phyloP scores from a whole-genome alignment of 352 stramenopile species.

The Thalassiosira mediterranea region DNA sequence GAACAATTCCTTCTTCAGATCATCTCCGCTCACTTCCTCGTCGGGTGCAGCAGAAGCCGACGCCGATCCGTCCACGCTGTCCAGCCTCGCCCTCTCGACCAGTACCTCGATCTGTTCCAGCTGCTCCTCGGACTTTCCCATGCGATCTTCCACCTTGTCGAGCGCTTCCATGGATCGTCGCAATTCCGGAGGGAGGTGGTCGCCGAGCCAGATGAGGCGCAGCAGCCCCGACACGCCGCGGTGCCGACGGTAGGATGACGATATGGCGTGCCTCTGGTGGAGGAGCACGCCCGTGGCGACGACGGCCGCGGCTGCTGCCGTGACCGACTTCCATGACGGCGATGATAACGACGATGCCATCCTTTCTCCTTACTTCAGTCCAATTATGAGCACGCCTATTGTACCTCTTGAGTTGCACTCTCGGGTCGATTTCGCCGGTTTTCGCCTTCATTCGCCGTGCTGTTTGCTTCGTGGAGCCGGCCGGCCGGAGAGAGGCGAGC shows the following conservation, averaged over 20 bases:
- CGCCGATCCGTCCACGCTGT: constrained; percentile 43
- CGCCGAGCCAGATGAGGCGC: constrained; percentile 47
- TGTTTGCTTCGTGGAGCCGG: too few relatives aligned
- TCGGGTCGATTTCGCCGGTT: too few relatives aligned
- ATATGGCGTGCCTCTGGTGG: constrained; percentile 28
- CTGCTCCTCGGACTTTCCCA: constrained; percentile 31
- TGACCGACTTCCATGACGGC: constrained; percentile 23
- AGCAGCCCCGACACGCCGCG: constrained; percentile 41
- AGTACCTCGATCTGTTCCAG: constrained; percentile 56
- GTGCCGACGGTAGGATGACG: constrained; percentile 16
- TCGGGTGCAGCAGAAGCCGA: not conserved
- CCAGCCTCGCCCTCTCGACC: constrained; percentile 37
- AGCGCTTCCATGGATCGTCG: constrained; percentile 51
- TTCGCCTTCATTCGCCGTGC: too few relatives aligned
- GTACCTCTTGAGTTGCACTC: too few relatives aligned
- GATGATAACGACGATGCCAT: too few relatives aligned
- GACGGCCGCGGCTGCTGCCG: constrained; percentile 16
- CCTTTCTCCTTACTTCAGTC: too few relatives aligned
- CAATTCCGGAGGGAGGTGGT: constrained; percentile 47
- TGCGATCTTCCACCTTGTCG: constrained; percentile 34
- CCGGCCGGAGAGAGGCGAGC: too few relatives aligned
- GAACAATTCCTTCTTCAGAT: constrained; percentile 44
- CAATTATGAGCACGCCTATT: too few relatives aligned
- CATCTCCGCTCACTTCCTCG: not conserved
- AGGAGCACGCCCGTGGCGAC: constrained; percentile 24